Evolutionary conservation across 495 filamentous ascomycete species (phyloP).

Genomic region (Trichocladium antarcticum): DNA sequence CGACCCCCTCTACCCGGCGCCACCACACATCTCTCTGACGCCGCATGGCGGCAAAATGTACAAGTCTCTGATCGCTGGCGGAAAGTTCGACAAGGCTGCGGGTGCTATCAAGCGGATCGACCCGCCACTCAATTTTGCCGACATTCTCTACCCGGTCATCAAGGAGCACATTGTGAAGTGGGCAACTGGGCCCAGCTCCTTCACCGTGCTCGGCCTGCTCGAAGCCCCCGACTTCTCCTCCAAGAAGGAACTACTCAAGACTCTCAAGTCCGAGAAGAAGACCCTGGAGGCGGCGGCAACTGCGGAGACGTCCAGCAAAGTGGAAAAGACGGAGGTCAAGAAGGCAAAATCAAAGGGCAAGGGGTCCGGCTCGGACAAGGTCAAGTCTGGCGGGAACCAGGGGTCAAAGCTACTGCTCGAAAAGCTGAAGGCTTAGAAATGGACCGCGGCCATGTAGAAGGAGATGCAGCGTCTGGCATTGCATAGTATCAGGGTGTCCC

Average conservation of each 20-base stretch:
- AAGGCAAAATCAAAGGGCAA: conserved; percentile 32
- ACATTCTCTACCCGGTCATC: conserved; percentile 65
- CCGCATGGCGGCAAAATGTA: conserved; percentile 72
- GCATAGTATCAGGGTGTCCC: too few species aligned
- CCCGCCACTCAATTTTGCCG: conserved; percentile 72
- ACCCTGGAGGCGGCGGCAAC: conserved; percentile 38
- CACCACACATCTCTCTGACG: conserved; percentile 44
- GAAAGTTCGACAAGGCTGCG: conserved; percentile 60
- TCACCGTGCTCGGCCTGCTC: conserved; percentile 66
- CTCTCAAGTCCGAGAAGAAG: conserved; percentile 50
- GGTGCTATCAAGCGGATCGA: conserved; percentile 57
- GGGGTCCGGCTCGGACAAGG: conserved; percentile 15
- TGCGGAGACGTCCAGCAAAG: conserved; percentile 27
- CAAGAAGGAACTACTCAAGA: conserved; percentile 52
- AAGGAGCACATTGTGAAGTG: conserved; percentile 64
- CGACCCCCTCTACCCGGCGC: conserved; percentile 24
- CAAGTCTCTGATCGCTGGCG: conserved; percentile 78
- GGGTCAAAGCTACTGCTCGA: conserved; percentile 39
- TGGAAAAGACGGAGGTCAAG: conserved; percentile 32
- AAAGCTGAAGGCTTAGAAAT: conserved; percentile 24
- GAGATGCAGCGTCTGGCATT: too few species aligned
- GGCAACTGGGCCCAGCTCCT: conserved; percentile 73
- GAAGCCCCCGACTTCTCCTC: conserved; percentile 68
- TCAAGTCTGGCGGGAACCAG: conserved; percentile 17
- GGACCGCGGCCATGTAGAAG: neutral